phyloP scores from a whole-genome alignment of 108 stramenopile genomes.

The Chaetoceros tenuissimus region DNA sequence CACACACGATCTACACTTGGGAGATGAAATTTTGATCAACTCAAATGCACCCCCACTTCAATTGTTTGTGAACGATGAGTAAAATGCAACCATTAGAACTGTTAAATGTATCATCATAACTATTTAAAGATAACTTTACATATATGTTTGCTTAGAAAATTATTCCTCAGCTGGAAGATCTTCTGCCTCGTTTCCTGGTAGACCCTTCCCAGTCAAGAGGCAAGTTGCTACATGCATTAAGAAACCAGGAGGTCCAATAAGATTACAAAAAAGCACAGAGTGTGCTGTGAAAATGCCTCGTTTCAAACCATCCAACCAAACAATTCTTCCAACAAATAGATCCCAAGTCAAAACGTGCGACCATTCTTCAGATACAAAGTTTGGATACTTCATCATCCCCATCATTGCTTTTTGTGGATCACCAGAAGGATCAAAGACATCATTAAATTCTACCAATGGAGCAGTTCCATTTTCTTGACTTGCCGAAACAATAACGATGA shows the following conservation, averaged over 20 bases:
- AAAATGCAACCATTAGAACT: no score
- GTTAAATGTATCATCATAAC: no score
- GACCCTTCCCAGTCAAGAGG: constrained; percentile 52
- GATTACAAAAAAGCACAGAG: constrained; percentile 75
- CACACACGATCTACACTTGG: constrained; percentile 84
- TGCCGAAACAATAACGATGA: constrained; percentile 67
- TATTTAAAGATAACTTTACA: no score
- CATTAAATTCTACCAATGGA: constrained; percentile 72
- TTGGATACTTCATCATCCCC: constrained; percentile 82
- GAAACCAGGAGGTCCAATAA: constrained; percentile 87
- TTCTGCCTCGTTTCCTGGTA: constrained; percentile 38
- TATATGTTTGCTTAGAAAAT: no score
- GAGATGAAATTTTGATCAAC: constrained; percentile 88
- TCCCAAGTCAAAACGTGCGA: constrained; percentile 87
- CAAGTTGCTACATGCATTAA: constrained; percentile 74
- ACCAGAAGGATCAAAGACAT: constrained; percentile 80
- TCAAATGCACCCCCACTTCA: constrained; percentile 77
- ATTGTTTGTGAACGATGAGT: constrained; percentile 36
- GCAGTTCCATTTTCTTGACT: constrained; percentile 54
- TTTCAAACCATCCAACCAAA: constrained; percentile 80
- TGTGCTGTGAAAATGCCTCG: constrained; percentile 73
- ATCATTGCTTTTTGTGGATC: constrained; percentile 77
- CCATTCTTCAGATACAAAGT: constrained; percentile 88
- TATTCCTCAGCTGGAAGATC: no score
- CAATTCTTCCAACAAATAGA: constrained; percentile 82